These are phyloP conservation scores for Saxophila tyrrhenica DNA, from an alignment of 495 filamentous ascomycete genomes.

Conservation along the genomic window DNA sequence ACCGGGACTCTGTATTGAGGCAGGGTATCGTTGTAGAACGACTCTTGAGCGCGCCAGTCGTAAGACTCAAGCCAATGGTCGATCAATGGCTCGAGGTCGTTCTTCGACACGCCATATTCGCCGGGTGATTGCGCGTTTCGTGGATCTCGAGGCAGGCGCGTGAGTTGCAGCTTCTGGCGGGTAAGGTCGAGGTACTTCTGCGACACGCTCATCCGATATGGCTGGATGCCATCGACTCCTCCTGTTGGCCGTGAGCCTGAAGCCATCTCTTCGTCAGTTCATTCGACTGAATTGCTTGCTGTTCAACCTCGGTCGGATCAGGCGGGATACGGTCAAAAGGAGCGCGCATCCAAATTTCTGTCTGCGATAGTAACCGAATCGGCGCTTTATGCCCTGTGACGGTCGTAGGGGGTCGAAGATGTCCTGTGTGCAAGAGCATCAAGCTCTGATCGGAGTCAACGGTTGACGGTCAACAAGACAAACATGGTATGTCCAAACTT, in stretches of 20 bases:
- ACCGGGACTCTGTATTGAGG: slow-evolving; percentile 51
- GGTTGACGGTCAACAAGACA: not conserved
- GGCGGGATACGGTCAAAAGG: not conserved
- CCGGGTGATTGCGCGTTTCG: slow-evolving; percentile 18
- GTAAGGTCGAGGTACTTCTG: slow-evolving; percentile 31
- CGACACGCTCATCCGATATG: slow-evolving; percentile 25
- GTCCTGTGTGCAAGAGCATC: not conserved
- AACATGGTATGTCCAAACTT: not conserved
- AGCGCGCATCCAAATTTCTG: no score
- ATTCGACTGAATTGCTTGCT: not conserved
- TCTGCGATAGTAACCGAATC: not conserved
- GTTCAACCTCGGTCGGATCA: no score
- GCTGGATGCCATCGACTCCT: slow-evolving; percentile 20
- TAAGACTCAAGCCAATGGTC: slow-evolving; percentile 44
- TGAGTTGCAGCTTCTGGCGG: slow-evolving; percentile 31
- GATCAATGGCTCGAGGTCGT: slow-evolving; percentile 27
- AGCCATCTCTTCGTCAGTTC: slow-evolving; percentile 4
- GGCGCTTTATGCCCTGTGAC: not conserved
- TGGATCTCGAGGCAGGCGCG: slow-evolving; percentile 27
- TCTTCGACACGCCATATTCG: slow-evolving; percentile 29
- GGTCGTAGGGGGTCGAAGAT: not conserved
- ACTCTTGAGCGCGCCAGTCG: slow-evolving; percentile 48
- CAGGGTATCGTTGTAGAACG: slow-evolving; percentile 40
- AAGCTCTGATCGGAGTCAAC: not conserved
- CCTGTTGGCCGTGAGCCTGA: slow-evolving; percentile 29